phyloP scores from a whole-genome alignment of 2,329 filamentous ascomycete species.

The Botrytis porri region DNA sequence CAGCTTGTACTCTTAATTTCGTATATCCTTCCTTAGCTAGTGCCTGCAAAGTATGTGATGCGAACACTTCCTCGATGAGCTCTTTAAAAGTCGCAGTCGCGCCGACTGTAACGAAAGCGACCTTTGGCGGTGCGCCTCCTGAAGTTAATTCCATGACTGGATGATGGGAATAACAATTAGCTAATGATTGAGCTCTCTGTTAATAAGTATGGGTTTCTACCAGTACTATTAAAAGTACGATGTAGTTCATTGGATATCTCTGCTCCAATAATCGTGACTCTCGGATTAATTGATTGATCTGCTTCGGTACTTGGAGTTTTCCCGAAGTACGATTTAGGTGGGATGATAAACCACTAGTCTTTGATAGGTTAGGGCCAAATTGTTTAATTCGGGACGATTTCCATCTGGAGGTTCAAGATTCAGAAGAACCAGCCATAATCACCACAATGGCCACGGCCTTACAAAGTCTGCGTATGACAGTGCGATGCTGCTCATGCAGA shows the following conservation, averaged over 20 bases:
- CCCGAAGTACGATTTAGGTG: slow-evolving; percentile 12
- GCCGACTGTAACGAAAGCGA: slow-evolving; percentile 85
- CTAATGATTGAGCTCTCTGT: neutral
- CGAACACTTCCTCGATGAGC: slow-evolving; percentile 66
- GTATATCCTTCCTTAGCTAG: slow-evolving; percentile 63
- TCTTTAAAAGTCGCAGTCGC: slow-evolving; percentile 80
- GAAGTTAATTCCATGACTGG: neutral
- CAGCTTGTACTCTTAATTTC: slow-evolving; percentile 76
- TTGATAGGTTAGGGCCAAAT: neutral
- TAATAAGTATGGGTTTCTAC: neutral
- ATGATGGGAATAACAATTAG: neutral
- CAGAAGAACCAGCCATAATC: slow-evolving; percentile 13
- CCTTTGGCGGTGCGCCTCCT: neutral
- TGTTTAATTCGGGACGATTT: slow-evolving; percentile 15
- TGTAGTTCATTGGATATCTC: neutral
- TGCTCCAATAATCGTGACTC: neutral
- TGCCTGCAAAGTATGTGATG: slow-evolving; percentile 57
- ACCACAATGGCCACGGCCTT: slow-evolving; percentile 36
- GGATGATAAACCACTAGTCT: neutral
- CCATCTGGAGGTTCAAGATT: slow-evolving; percentile 3
- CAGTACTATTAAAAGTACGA: neutral
- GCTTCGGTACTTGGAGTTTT: neutral
- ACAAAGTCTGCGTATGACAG: slow-evolving; percentile 34
- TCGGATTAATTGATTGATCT: neutral
- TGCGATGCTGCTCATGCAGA: slow-evolving; percentile 31